phyloP scores from a whole-genome alignment of 306 rosid species.

The Prunus mume region DNA sequence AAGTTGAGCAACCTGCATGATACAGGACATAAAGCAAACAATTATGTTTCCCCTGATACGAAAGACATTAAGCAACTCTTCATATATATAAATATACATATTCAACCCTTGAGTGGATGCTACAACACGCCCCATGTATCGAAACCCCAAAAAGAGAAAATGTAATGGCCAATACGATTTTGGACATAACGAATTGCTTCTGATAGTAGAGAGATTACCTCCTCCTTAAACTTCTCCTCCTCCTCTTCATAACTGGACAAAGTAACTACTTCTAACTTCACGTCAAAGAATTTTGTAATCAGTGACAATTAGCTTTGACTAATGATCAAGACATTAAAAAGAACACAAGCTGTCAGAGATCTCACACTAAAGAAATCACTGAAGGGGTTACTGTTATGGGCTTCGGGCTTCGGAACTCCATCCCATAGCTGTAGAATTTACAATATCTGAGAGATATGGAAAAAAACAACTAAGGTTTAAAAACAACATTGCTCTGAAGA shows the following conservation, averaged over 20 bases:
- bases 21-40: background rate
- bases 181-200: slow-evolving; percentile 13
- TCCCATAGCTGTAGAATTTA: slow-evolving; percentile 77
- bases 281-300: slow-evolving; percentile 19
- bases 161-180: slow-evolving; percentile 1
- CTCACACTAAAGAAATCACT: slow-evolving; percentile 85
- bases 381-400: slow-evolving; percentile 62
- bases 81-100: background rate
- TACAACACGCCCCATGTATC: background rate
- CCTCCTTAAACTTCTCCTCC: slow-evolving; percentile 83
- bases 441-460: slow-evolving; percentile 10
- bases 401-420: slow-evolving; percentile 66
- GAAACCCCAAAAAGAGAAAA: background rate
- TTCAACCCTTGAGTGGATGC: background rate
- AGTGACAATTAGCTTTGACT: background rate
- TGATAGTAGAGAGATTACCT: slow-evolving; percentile 47
- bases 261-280: slow-evolving; percentile 86
- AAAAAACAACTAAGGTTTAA: background rate
- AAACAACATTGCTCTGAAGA: slow-evolving; percentile 2
- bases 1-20: slow-evolving; percentile 70
- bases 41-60: background rate
- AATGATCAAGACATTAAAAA: background rate
- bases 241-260: slow-evolving; percentile 86
- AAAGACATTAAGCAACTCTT: too few species aligned
- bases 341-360: background rate